phyloP scores from a whole-genome alignment of 2,329 filamentous ascomycete genomes.

The Leptographium galeiforme region DNA sequence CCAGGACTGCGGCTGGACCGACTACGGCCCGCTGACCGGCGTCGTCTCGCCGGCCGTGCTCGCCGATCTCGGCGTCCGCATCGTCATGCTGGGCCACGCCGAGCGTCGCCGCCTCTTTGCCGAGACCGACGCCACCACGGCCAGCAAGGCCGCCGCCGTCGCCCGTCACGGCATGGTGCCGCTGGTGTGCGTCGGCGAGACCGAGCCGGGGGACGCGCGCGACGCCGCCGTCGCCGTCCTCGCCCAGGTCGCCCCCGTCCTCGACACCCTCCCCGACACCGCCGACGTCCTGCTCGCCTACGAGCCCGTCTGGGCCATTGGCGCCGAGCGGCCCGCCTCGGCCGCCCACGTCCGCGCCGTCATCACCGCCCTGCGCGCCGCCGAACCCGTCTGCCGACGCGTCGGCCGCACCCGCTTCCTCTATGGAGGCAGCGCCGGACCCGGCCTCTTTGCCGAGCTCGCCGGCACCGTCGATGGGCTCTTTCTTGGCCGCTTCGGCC shows the following conservation, averaged over 20 bases:
- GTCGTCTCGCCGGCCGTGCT: slow-evolving; percentile 60
- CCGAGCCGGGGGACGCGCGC: slow-evolving; percentile 25
- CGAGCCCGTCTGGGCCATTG: slow-evolving; percentile 84
- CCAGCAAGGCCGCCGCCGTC: slow-evolving; percentile 55
- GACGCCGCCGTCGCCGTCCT: slow-evolving; percentile 44
- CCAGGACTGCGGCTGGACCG: slow-evolving; percentile 61
- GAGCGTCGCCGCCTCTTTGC: slow-evolving; percentile 60
- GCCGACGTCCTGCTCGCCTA: slow-evolving; percentile 69
- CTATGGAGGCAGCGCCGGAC: slow-evolving; percentile 74
- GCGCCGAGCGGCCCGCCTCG: slow-evolving; percentile 55
- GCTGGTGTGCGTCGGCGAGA: slow-evolving; percentile 70
- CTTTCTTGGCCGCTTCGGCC: slow-evolving; percentile 70
- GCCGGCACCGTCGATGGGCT: slow-evolving; percentile 62
- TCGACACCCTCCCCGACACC: slow-evolving; percentile 45
- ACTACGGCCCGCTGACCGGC: slow-evolving; percentile 62
- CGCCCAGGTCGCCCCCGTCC: slow-evolving; percentile 49
- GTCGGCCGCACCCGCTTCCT: slow-evolving; percentile 51
- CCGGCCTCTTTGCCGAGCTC: slow-evolving; percentile 57
- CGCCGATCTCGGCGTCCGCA: slow-evolving; percentile 50
- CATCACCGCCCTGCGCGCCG: slow-evolving; percentile 45
- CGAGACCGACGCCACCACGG: slow-evolving; percentile 58
- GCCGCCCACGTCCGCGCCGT: slow-evolving; percentile 62
- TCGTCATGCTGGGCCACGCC: slow-evolving; percentile 72
- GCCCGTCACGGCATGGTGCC: slow-evolving; percentile 59
- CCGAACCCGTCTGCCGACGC: slow-evolving; percentile 34